Base-by-base conservation (phyloP, 2,329 filamentous ascomycete species). In the Hymenoscyphus albidus region DNA sequence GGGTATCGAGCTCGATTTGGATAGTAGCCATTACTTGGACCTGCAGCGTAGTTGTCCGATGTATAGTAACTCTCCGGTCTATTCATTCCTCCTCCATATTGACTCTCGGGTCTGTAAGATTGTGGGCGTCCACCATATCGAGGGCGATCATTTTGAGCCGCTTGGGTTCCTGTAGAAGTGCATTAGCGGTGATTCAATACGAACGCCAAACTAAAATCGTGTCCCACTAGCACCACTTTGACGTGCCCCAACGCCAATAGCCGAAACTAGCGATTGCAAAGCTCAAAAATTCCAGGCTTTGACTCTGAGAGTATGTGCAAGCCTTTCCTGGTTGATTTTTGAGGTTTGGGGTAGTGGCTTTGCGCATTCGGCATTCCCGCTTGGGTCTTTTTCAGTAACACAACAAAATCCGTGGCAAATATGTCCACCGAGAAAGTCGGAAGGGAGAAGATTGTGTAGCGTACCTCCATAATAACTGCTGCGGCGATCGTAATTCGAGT, bases 401-500 rank as follows among this genome's bases (percentile, higher is more conserved):
- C 48, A 22, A 54, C 9, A 13, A 54, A 48, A 27, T 54, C 18
- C 18, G 48, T 54, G 48, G 18, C 48, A 12, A 54, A 22, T 5
- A 22, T 22, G 22, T 12, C 48, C 48, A 27, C 22, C 18, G 10
- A 54, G 22, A 22, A 22, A 54, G 22, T 22, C 48, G 18, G 5
- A 27, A 12, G 12, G 12, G 40, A 12, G 13, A 27, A 13, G 13
- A 54, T 27, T 54, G 48, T 54, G 48, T 54, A 14, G 68, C 72
- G 66, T 77, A 80, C 78, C 76, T 73, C 78, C 81, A 71, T 83
- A 83, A 70, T 85, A 86, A 74, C 87, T 90, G 74, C 79, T 86
- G 71, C 88, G 82, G 69, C 85, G 82, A 71, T 84, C 89, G 65
- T 69, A 71, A 54, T 65, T 70, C 42, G 71, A 70, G 60, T 68